These are phyloP conservation scores for Leccinum uliginosum DNA, from an alignment of 768 basidiomycete genomes.

Conservation along the genomic window DNA sequence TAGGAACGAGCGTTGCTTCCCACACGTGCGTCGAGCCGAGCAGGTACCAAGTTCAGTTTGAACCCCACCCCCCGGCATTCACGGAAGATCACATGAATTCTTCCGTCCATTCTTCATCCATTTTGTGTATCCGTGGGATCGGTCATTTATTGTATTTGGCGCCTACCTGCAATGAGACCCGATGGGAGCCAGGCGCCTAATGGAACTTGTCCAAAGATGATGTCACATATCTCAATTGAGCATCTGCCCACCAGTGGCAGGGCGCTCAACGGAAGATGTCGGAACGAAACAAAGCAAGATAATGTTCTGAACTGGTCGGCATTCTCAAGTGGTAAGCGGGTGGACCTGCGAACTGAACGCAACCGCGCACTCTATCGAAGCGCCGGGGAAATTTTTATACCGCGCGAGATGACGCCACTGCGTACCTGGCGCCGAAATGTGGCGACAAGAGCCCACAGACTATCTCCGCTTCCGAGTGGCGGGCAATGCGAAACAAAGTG, in stretches of 20 bases:
- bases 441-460: not conserved
- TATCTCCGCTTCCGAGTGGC: not conserved
- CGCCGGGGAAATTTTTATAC: not conserved
- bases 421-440: not conserved
- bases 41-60: not conserved
- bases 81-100: not conserved
- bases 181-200: not conserved
- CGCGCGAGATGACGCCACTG: not conserved
- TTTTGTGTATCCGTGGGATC: not conserved
- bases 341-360: not conserved
- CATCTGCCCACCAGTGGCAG: not conserved
- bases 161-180: not conserved
- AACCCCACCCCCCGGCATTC: not conserved
- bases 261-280: not conserved
- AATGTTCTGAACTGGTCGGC: not conserved
- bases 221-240: not conserved
- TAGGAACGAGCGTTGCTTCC: not conserved
- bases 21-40: not conserved
- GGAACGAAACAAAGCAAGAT: not conserved
- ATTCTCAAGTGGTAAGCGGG: constrained; percentile 6
- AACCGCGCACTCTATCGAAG: not conserved
- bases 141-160: not conserved
- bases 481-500: not conserved
- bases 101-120: not conserved
- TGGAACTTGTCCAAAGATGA: not conserved